Evolutionary conservation across 345 rosid species (phyloP), one percentile per base, ranked within the genome.

Genomic region (Eucalyptus brandiana): DNA sequence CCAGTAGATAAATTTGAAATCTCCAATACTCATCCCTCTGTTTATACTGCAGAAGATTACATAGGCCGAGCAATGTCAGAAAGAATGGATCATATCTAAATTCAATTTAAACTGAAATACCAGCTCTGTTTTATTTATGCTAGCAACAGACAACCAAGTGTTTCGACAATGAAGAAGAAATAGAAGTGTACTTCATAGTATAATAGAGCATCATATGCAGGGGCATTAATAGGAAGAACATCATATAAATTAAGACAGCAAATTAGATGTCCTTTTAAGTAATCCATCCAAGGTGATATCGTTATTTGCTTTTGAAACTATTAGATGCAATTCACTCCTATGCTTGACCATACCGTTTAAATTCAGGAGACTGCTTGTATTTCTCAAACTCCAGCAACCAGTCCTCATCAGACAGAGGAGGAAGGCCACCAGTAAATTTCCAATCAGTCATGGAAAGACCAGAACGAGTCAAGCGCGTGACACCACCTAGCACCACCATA

Each of bases 371-470:
- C 45, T 94, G 97, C 93, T 92, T 94, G 87, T 98, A 98, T 88
- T 96, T 98, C 89, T 95, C 98, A 89, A 97, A 97, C 94, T 98
- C 99, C 88, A 88, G 89, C 83, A 47, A 87, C 98, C 99, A 98
- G 86, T 97, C 97, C 87, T 95, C 97, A 65, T 95, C 95, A 30
- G 99, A 93, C 17, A 96, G 91, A 90, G 99, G 98, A 91, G 98
- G 99, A 88, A 97, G 97, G 56, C 92, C 89, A 28, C 99, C 99
- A 1, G 96, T 76, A 90, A 98, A 97, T 92, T 97, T 97, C 99
- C 99, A 97, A 86, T 97, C 99, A 56, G 99, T 98, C 98, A 98
- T 97, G 4, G 99, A 97, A 87, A 98, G 97, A 90, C 98, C 99
- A 58, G 98, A 98, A 45, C 98, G 94, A 14, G 98, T 97, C 86